Evolutionary conservation across 208 protist genomes (phyloP).

Genomic region (Acanthamoeba castellanii): DNA sequence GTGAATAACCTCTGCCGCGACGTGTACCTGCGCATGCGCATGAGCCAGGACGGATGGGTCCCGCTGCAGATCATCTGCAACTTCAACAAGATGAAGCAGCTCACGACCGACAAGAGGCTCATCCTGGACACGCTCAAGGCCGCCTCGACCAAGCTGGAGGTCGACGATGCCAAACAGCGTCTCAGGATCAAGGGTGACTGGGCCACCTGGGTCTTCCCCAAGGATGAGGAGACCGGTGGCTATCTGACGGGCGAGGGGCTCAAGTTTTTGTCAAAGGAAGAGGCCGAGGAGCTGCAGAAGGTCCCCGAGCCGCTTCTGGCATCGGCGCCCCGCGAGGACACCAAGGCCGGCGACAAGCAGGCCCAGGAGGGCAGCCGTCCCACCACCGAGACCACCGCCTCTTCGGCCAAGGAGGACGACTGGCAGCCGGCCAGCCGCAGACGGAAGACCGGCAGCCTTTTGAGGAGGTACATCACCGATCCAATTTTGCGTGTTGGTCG

Average conservation of each 20-base stretch:
- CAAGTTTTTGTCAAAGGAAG: slow-evolving; percentile 2
- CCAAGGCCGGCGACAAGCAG: slow-evolving; percentile 3
- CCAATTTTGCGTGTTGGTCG: background rate
- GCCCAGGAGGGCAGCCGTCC: background rate
- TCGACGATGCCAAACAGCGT: background rate
- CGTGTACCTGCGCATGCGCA: slow-evolving; percentile 78
- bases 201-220: slow-evolving; percentile 66
- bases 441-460: background rate
- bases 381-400: background rate
- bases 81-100: slow-evolving; percentile 80
- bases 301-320: background rate
- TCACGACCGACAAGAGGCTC: slow-evolving; percentile 69
- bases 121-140: slow-evolving; percentile 58
- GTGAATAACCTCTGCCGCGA: slow-evolving; percentile 83
- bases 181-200: slow-evolving; percentile 42
- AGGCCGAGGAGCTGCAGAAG: background rate
- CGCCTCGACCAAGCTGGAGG: slow-evolving; percentile 43
- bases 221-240: background rate
- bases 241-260: background rate
- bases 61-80: slow-evolving; percentile 69
- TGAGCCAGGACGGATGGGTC: slow-evolving; percentile 82
- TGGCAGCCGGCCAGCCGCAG: slow-evolving; percentile 14
- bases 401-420: background rate
- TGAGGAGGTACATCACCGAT: background rate
- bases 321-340: background rate